These are phyloP conservation scores for Auriscalpium vulgare DNA, from an alignment of 768 basidiomycete species.

Conservation along the genomic window DNA sequence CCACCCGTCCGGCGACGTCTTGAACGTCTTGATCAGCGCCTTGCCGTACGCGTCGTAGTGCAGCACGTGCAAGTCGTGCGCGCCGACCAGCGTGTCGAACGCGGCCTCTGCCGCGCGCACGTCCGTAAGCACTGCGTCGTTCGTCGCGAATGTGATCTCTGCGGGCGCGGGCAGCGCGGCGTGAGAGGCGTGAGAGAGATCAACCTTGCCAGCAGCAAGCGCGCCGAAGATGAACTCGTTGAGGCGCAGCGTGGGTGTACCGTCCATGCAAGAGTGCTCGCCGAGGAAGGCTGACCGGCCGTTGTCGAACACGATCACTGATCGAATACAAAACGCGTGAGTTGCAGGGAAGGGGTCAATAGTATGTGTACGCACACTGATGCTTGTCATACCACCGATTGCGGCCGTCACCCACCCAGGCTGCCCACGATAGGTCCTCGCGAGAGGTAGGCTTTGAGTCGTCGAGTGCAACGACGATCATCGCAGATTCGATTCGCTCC, in stretches of 20 bases:
- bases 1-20: constrained; percentile 89
- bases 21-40: constrained; percentile 71
- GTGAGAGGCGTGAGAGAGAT: constrained; percentile 37
- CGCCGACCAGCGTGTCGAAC: constrained; percentile 68
- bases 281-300: constrained; percentile 92
- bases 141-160: constrained; percentile 67
- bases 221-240: constrained; percentile 89
- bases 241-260: constrained; percentile 89
- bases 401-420: constrained; percentile 85
- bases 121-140: constrained; percentile 40
- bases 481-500: constrained; percentile 80
- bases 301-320: constrained; percentile 92
- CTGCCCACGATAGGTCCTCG: constrained; percentile 72
- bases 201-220: constrained; percentile 62
- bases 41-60: constrained; percentile 63
- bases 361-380: constrained; percentile 42
- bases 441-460: constrained; percentile 74
- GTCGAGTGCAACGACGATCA: constrained; percentile 83
- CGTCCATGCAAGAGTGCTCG: constrained; percentile 86
- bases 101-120: constrained; percentile 53
- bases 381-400: constrained; percentile 98
- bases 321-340: background rate
- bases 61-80: constrained; percentile 57
- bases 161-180: constrained; percentile 31
- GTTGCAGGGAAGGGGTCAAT: background rate